These are phyloP conservation scores for Trypanosoma platydactyli DNA, from an alignment of 208 protist genomes.

Conservation along the genomic window DNA sequence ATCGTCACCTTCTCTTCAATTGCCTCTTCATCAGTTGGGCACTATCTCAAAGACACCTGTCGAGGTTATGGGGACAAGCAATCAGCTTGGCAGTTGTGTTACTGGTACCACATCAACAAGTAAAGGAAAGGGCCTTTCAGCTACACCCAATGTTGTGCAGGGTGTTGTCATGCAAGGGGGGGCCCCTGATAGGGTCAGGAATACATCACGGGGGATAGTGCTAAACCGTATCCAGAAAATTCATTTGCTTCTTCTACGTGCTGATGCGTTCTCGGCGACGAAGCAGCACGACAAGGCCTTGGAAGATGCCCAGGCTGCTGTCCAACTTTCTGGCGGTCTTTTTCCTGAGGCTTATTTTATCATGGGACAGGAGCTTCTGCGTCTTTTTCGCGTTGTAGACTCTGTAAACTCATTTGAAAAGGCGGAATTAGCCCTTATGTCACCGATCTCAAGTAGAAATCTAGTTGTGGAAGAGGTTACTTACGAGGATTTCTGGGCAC, in stretches of 20 bases:
- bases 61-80: neutral
- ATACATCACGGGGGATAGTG: neutral
- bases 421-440: conserved; percentile 50
- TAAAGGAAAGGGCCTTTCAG: neutral
- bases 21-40: neutral
- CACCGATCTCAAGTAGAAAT: neutral
- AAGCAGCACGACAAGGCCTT: conserved; percentile 62
- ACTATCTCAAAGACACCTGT: neutral
- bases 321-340: conserved; percentile 48
- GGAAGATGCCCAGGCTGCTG: conserved; percentile 54
- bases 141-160: conserved; percentile 21
- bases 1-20: conserved; percentile 17
- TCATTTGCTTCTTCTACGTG: conserved; percentile 70
- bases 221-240: conserved; percentile 66
- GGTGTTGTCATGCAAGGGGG: conserved; percentile 22
- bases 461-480: conserved; percentile 23
- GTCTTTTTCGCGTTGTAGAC: conserved; percentile 50
- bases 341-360: conserved; percentile 72
- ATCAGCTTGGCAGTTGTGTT: neutral
- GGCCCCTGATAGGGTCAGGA: neutral
- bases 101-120: neutral
- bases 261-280: conserved; percentile 53
- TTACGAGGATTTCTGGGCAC: conserved; percentile 74
- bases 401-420: conserved; percentile 62
- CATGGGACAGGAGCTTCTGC: conserved; percentile 57